These are phyloP conservation scores for Bonnemaisonia californica DNA, from an alignment of 31 red algal species.

Conservation along the genomic window DNA sequence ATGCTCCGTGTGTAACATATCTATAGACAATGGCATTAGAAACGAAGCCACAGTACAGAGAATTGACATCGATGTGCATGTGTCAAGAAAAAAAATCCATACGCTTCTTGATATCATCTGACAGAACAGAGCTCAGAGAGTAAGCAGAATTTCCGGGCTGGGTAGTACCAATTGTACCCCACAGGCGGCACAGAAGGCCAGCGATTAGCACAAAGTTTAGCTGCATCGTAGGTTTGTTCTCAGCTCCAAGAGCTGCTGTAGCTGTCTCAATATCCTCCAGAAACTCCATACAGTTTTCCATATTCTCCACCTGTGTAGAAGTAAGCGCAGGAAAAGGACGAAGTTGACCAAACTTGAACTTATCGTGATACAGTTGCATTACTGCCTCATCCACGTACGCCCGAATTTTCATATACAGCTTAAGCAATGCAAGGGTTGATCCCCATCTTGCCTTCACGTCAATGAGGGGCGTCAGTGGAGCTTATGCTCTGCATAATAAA, in stretches of 20 bases:
- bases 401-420: too few relatives aligned
- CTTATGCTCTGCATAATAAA: too few relatives aligned
- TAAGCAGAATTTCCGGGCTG: slow-evolving; percentile 12
- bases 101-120: slow-evolving; percentile 18
- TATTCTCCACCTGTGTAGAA: neutral
- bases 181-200: slow-evolving; percentile 15
- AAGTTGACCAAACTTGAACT: slow-evolving; percentile 21
- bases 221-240: slow-evolving; percentile 14
- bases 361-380: too few relatives aligned
- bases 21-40: slow-evolving; percentile 12
- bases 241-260: neutral
- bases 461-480: too few relatives aligned
- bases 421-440: too few relatives aligned
- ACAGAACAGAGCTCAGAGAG: slow-evolving; percentile 19
- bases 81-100: slow-evolving; percentile 11
- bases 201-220: slow-evolving; percentile 20
- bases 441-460: too few relatives aligned
- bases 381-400: too few relatives aligned
- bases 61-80: slow-evolving; percentile 9
- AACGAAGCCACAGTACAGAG: slow-evolving; percentile 17
- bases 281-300: slow-evolving; percentile 13
- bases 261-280: slow-evolving; percentile 16
- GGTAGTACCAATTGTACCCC: neutral
- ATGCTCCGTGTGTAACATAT: slow-evolving; percentile 15
- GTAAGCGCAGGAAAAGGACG: neutral